Conservation (phyloP, 2,329 filamentous ascomycete species). For the Botrytis pseudocinerea region DNA sequence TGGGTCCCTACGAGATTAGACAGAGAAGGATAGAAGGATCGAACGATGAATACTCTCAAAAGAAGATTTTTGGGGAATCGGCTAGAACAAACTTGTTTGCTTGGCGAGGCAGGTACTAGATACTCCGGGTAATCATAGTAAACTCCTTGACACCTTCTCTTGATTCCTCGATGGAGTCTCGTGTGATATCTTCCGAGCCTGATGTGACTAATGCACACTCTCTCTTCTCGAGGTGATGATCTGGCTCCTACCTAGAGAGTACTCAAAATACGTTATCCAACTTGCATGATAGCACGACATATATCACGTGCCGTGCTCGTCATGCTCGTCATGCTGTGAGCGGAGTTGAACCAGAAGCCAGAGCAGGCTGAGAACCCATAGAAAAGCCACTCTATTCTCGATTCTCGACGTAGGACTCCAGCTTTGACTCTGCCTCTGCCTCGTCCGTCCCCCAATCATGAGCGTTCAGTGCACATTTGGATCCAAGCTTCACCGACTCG, state of each 20-base stretch:
- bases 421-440: background rate
- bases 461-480: background rate
- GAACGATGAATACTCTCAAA: no score
- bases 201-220: background rate
- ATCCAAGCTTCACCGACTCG: constrained; percentile 4
- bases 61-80: background rate
- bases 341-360: no score
- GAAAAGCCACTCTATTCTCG: background rate
- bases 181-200: no score
- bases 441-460: background rate
- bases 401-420: background rate
- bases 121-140: background rate
- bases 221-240: background rate
- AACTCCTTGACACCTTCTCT: background rate
- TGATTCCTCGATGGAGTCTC: background rate
- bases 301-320: background rate
- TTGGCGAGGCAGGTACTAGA: background rate
- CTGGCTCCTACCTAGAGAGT: background rate
- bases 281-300: background rate
- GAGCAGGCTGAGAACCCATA: constrained; percentile 3
- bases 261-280: no score
- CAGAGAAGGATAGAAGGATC: background rate
- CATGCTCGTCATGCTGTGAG: background rate
- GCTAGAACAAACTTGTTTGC: background rate
- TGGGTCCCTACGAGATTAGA: background rate